A percentile compares a stretch with the other conserved stretches of the same genome.
Evolutionary conservation across 345 rosid species (phyloP).

Genomic region (Dipteronia sinensis): DNA sequence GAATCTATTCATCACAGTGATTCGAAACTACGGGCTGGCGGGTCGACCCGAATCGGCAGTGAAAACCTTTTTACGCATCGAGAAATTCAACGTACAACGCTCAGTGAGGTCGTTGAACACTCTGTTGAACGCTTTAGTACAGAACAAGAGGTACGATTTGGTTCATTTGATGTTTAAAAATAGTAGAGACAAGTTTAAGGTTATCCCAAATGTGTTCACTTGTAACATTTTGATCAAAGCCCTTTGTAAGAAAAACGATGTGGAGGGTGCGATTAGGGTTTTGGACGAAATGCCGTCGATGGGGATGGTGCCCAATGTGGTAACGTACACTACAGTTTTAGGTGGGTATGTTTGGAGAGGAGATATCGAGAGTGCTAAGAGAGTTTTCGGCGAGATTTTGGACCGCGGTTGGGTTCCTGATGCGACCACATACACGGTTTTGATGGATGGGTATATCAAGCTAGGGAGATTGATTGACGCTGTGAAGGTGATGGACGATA

Average conservation of each 20-base stretch:
- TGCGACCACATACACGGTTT: constrained; percentile 66
- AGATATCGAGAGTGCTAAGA: constrained; percentile 67
- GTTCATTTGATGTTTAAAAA: constrained; percentile 58
- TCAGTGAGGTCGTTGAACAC: constrained; percentile 81
- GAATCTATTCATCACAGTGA: constrained; percentile 62
- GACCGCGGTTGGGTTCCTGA: constrained; percentile 90
- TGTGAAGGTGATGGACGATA: constrained; percentile 78
- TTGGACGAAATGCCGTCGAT: constrained; percentile 81
- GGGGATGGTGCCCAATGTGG: constrained; percentile 77
- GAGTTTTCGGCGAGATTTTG: constrained; percentile 56
- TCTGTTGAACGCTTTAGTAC: constrained; percentile 71
- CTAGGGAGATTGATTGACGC: constrained; percentile 75
- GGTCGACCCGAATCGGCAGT: constrained; percentile 56
- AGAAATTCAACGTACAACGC: constrained; percentile 56
- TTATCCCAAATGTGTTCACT: constrained; percentile 74
- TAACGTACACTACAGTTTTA: constrained; percentile 73
- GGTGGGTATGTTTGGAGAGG: constrained; percentile 72
- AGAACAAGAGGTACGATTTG: constrained; percentile 63
- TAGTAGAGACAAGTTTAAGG: constrained; percentile 48
- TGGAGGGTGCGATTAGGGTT: constrained; percentile 60
- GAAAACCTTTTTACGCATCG: constrained; percentile 59
- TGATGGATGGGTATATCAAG: constrained; percentile 80
- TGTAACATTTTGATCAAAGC: constrained; percentile 75
- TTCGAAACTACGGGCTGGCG: constrained; percentile 78
- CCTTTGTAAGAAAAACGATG: constrained; percentile 56